A percentile compares a stretch with the other conserved stretches of the same genome.
Evolutionary conservation across 352 stramenopile species (phyloP).

Genomic region (Lagenidium sp.): DNA sequence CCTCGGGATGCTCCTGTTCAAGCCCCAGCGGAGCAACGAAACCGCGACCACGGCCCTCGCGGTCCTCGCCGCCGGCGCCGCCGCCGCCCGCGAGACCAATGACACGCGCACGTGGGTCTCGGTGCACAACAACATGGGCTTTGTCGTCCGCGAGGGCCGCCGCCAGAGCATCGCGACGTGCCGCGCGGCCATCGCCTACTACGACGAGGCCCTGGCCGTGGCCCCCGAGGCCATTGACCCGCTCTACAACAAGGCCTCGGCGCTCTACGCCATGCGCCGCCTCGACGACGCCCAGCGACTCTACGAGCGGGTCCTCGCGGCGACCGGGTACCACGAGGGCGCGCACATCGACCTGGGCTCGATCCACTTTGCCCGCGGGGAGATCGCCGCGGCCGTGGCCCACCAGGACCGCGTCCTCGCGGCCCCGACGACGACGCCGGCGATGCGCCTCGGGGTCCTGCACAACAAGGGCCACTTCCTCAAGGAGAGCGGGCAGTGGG

Average conservation of each 20-base stretch:
- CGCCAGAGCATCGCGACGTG: constrained; percentile 24
- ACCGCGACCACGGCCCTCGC: constrained; percentile 25
- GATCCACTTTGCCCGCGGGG: constrained; percentile 33
- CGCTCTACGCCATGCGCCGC: constrained; percentile 28
- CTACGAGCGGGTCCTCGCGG: constrained; percentile 24
- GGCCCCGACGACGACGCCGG: constrained; percentile 1
- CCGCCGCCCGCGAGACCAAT: constrained; percentile 17
- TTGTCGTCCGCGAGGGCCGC: constrained; percentile 22
- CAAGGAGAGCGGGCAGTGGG: constrained; percentile 27
- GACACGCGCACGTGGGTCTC: constrained; percentile 29
- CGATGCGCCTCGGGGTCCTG: constrained; percentile 20
- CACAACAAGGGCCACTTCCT: constrained; percentile 76
- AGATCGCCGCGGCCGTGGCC: constrained; percentile 25
- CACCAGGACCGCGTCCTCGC: constrained; percentile 44
- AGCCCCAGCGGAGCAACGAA: constrained; percentile 9
- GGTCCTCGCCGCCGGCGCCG: constrained; percentile 29
- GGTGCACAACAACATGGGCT: constrained; percentile 74
- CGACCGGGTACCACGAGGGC: constrained; percentile 27
- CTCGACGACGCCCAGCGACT: constrained; percentile 26
- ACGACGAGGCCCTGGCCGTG: constrained; percentile 34
- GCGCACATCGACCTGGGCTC: constrained; percentile 45
- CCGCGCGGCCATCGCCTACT: constrained; percentile 46
- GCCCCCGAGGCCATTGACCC: constrained; percentile 27
- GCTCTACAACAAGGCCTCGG: constrained; percentile 68
- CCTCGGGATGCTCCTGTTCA: constrained; percentile 48